phyloP scores from a whole-genome alignment of 164 flowering plant genomes.

The Cinnamomum micranthum region DNA sequence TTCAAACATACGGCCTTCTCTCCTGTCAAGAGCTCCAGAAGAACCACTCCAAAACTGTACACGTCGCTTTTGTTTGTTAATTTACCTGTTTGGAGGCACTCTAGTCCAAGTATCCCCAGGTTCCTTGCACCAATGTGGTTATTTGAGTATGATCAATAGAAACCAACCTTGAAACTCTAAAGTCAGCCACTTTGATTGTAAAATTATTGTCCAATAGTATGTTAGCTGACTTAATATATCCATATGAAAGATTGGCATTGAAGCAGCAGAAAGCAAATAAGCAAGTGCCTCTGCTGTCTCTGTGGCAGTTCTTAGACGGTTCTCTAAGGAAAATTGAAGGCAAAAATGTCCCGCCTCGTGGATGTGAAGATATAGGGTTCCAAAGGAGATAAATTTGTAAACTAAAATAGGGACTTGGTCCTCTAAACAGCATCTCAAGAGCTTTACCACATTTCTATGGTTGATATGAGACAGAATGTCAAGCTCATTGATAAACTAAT shows the following conservation, averaged over 20 bases:
- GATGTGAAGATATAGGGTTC: slow-evolving; percentile 19
- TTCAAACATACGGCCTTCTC: slow-evolving; percentile 12
- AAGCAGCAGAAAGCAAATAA: slow-evolving; percentile 33
- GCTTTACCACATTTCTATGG: slow-evolving; percentile 26
- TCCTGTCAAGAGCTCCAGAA: slow-evolving; percentile 26
- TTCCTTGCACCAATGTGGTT: slow-evolving; percentile 28
- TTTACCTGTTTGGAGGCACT: slow-evolving; percentile 21
- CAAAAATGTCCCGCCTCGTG: background rate
- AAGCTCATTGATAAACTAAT: slow-evolving; percentile 22
- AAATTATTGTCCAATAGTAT: slow-evolving; percentile 26
- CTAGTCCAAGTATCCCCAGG: slow-evolving; percentile 29
- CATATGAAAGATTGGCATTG: slow-evolving; percentile 26
- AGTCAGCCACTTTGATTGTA: slow-evolving; percentile 32
- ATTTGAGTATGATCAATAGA: slow-evolving; percentile 22
- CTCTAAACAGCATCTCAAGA: slow-evolving; percentile 25
- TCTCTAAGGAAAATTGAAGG: slow-evolving; percentile 18
- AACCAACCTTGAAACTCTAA: slow-evolving; percentile 25
- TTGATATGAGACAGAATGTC: slow-evolving; percentile 19
- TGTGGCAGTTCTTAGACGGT: slow-evolving; percentile 24
- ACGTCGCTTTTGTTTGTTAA: slow-evolving; percentile 29
- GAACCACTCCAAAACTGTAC: slow-evolving; percentile 28
- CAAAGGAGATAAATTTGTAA: slow-evolving; percentile 21
- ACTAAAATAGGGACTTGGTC: slow-evolving; percentile 24
- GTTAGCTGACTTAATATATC: slow-evolving; percentile 37
- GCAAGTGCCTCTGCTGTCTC: slow-evolving; percentile 30